Base-by-base conservation (phyloP, 2,329 filamentous ascomycete genomes). In the Aplosporella prunicola region DNA sequence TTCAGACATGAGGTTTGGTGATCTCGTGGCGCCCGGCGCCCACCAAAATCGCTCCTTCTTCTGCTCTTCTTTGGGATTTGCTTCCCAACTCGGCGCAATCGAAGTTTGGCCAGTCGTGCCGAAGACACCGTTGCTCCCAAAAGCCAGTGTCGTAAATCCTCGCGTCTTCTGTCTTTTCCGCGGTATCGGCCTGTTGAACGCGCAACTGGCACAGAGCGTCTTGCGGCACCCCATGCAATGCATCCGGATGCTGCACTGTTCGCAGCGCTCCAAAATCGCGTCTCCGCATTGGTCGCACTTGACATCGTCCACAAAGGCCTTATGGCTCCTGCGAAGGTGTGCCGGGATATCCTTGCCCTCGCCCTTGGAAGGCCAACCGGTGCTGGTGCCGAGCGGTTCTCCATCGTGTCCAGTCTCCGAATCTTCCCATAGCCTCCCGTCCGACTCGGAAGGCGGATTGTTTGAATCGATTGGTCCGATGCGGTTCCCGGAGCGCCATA, bases 171-270 rank as follows among this genome's bases (percentile, higher is more conserved):
- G 46, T 14, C 55, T 50, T 43, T 64, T 59, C 45, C 62, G 46
- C 49, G 61, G 58, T 62, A 76, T 44, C 49, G 61, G 69, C 11
- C 69, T 60, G 46, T 74, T 71, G 52, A 72, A 75, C 5, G 72
- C 71, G 51, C 72, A 76, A 51, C 70, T 74, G 14, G 69, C 69
- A 57, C 72, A 76, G 2, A 76, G 63, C 2, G 71, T 76, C 56
- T 72, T 75, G 33, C 72, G 63, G 47, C 72, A 76, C 24, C 72
- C 72, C 49, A 72, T 68, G 48, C 72, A 76, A 49, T 76, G 72
- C 72, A 76, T 76, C 45, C 72, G 59, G 11, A 76, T 69, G 40
- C 72, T 75, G 52, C 72, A 76, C 41, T 74, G 72, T 52, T 76
- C 72, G 47, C 72, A 76, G 32, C 72, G 57, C 50, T 76, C 72